phyloP scores from a whole-genome alignment of 441 rosid species.

The Adansonia gregorii region DNA sequence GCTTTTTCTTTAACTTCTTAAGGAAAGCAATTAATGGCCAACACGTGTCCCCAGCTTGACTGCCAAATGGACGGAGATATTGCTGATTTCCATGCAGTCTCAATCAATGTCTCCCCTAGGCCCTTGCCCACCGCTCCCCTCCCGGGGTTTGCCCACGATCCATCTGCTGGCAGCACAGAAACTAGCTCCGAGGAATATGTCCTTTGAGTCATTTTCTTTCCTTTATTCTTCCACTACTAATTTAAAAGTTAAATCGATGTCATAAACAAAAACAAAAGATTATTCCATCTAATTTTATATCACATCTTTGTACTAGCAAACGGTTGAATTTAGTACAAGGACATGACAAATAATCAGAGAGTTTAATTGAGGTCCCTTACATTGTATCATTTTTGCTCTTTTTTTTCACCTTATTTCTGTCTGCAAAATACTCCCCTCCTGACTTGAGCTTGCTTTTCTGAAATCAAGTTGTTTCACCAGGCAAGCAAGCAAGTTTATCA shows the following conservation, averaged over 20 bases:
- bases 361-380: not conserved
- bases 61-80: not conserved
- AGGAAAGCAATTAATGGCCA: not conserved
- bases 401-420: not conserved
- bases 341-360: not conserved
- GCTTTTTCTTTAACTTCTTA: slow-evolving; percentile 1
- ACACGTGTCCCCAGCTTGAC: not conserved
- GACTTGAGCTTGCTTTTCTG: no score
- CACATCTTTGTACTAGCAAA: not conserved
- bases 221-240: not conserved
- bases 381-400: not conserved
- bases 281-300: not conserved
- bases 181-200: not conserved
- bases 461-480: not conserved
- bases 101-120: slow-evolving; percentile 1
- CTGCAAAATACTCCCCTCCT: not conserved
- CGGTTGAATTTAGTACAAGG: not conserved
- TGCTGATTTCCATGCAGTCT: not conserved
- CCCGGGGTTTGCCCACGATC: not conserved
- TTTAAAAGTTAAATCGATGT: not conserved
- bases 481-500: not conserved
- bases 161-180: not conserved
- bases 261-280: not conserved
- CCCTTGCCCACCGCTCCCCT: not conserved
- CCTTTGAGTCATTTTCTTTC: slow-evolving; percentile 17